Conservation (phyloP, 352 stramenopile genomes). For the Globisporangium okanoganense region DNA sequence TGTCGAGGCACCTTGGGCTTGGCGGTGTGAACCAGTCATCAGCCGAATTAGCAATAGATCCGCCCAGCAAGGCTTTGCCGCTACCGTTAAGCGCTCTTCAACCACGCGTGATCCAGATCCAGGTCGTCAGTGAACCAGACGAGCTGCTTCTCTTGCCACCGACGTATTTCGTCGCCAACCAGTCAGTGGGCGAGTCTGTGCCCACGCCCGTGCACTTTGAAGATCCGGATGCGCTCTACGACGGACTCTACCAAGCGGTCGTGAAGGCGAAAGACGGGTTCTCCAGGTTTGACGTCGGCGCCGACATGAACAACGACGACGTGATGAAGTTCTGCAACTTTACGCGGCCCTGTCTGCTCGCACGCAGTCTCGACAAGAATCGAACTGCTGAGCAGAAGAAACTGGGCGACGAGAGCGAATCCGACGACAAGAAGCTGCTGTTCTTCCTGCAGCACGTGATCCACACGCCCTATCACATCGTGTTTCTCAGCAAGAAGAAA, state of each 20-base stretch:
- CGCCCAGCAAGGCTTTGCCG: background rate
- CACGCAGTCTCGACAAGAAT: slow-evolving; percentile 28
- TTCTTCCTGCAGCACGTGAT: slow-evolving; percentile 25
- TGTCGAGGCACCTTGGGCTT: background rate
- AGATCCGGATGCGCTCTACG: slow-evolving; percentile 39
- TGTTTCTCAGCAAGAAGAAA: slow-evolving; percentile 36
- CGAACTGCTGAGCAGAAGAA: slow-evolving; percentile 13
- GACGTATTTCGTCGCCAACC: slow-evolving; percentile 27
- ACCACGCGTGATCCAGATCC: slow-evolving; percentile 36
- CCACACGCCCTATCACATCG: slow-evolving; percentile 36
- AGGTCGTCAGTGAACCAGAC: slow-evolving; percentile 50
- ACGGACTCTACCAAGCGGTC: slow-evolving; percentile 38
- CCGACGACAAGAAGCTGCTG: slow-evolving; percentile 14
- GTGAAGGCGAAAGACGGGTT: slow-evolving; percentile 34
- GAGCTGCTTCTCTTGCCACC: slow-evolving; percentile 43
- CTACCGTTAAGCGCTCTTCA: slow-evolving; percentile 11
- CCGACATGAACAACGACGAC: slow-evolving; percentile 47
- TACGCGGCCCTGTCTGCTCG: slow-evolving; percentile 43
- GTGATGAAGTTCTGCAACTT: slow-evolving; percentile 44
- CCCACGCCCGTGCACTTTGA: slow-evolving; percentile 45
- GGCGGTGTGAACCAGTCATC: background rate
- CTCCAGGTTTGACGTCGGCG: slow-evolving; percentile 40
- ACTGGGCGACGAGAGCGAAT: slow-evolving; percentile 15
- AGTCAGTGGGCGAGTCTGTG: slow-evolving; percentile 14
- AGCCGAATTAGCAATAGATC: background rate